phyloP scores from a whole-genome alignment of 2,329 filamentous ascomycete species.

The Anisogramma anomala region DNA sequence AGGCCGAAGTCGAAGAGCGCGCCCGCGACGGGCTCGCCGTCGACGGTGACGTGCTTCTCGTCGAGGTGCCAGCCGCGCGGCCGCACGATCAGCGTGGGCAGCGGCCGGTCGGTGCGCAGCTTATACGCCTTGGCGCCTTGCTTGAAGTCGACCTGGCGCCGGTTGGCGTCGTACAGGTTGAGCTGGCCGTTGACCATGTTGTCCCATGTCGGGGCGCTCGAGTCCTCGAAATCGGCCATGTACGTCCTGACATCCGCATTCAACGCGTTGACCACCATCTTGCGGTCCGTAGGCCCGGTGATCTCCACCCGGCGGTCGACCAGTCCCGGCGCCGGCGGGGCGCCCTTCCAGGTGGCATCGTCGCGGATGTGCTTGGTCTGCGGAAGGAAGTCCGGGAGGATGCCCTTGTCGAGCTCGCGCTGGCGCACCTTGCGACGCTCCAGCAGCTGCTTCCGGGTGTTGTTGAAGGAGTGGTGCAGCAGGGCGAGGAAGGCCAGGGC shows the following conservation, averaged over 20 bases:
- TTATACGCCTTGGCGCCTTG: conserved; percentile 94
- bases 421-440: conserved; percentile 79
- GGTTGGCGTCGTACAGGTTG: conserved; percentile 93
- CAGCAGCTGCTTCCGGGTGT: conserved; percentile 74
- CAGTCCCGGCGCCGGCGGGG: conserved; percentile 79
- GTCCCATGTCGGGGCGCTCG: conserved; percentile 91
- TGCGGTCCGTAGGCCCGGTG: conserved; percentile 90
- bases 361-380: conserved; percentile 95
- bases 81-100: conserved; percentile 84
- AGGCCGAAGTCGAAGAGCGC: conserved; percentile 94
- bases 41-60: conserved; percentile 94
- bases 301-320: conserved; percentile 94
- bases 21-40: conserved; percentile 88
- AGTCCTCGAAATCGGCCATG: conserved; percentile 99
- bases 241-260: conserved; percentile 97
- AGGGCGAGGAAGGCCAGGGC: conserved; percentile 87
- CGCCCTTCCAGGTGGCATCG: conserved; percentile 85
- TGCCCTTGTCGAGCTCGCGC: conserved; percentile 82
- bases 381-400: conserved; percentile 84
- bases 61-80: conserved; percentile 96
- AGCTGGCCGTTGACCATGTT: conserved; percentile 99
- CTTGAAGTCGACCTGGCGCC: conserved; percentile 91
- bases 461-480: conserved; percentile 89
- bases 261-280: conserved; percentile 97
- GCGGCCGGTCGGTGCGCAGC: conserved; percentile 76